A percentile compares a stretch with the other conserved stretches of the same genome.
These are phyloP conservation scores for Solanum ahanhuiri DNA, from an alignment of 257 asterid species.

Conservation along the genomic window DNA sequence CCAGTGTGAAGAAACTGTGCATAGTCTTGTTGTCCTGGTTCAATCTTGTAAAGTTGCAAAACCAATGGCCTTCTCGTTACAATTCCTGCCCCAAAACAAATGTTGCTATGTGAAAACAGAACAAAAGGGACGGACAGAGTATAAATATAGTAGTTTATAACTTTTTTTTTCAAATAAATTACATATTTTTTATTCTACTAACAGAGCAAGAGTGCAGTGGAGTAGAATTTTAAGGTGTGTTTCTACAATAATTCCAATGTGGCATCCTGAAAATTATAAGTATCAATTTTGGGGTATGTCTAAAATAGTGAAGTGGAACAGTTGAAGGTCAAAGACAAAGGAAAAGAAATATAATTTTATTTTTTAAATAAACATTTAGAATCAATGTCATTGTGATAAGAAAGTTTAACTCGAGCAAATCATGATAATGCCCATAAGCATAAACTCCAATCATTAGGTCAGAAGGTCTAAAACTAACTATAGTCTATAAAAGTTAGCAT, in stretches of 20 bases:
- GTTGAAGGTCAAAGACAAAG: background rate
- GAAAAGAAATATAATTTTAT: background rate
- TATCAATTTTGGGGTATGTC: background rate
- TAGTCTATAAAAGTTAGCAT: background rate
- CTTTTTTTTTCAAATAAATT: background rate
- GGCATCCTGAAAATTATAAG: background rate
- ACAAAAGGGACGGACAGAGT: background rate
- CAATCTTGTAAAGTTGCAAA: slow-evolving; percentile 28
- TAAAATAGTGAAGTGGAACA: background rate
- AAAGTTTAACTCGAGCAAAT: background rate
- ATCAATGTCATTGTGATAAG: background rate
- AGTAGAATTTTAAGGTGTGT: background rate
- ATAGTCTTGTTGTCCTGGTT: slow-evolving; percentile 24
- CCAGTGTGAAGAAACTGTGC: slow-evolving; percentile 33
- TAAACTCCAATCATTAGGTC: background rate
- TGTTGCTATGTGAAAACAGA: background rate
- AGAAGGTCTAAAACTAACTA: background rate
- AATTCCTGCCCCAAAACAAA: slow-evolving; percentile 20
- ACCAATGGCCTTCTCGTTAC: slow-evolving; percentile 40
- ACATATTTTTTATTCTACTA: background rate
- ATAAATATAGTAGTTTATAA: background rate
- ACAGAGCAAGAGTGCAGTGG: background rate
- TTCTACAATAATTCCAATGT: background rate
- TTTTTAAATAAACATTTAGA: background rate
- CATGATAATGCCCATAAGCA: background rate